Base-by-base conservation (phyloP, 768 basidiomycete species). In the Mycena alexandri region DNA sequence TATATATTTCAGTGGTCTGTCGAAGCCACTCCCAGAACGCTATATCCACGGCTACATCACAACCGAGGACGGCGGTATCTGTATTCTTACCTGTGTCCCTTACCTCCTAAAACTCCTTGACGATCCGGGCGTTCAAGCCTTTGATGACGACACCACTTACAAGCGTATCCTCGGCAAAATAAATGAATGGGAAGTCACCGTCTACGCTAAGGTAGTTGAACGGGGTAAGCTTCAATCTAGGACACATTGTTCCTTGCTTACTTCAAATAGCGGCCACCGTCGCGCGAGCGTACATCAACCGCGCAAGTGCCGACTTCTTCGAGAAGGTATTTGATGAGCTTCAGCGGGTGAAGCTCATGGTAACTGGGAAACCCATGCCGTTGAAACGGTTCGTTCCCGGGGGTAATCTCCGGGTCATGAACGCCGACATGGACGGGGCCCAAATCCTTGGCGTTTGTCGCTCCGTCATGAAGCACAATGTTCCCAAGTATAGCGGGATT, bases 1-100 rank as follows among this genome's bases (percentile, higher is more conserved):
- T 29, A 29, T 29, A 29, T 29, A 29, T 29, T 29, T 29, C 3
- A 29, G 29, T 29, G 29, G 29, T 48, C 73, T 60, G 55, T 73
- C 75, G 29, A 76, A 75, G 74, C 75, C 79, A 36, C 71, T 77
- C 5, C 41, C 63, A 57, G 71, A 59, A 65, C 42, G 25, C 70
- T 78, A 70, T 33, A 68, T 67, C 61, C 74, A 70, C 63, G 64
- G 24, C 24, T 52, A 61, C 36, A 36, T 50, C 12, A 53, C 47
- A 7, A 60, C 58, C 1, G 10, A 34, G 13, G 48, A 44, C 41
- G 70, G 72, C n/a, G 63, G 72, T 22, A 19, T 57, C 17, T 72
- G 75, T 47, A 65, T 79, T 65, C 73, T 79, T 67, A 74, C 72
- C 10, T 71, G 47, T 33, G 34, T 46, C 43, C 60, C 68, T 6